Percentiles rank a stretch among this genome's conserved stretches.
These are phyloP conservation scores for Haplosporangium sp. DNA, from an alignment of 371 early-diverging fungal genomes.

Conservation along the genomic window DNA sequence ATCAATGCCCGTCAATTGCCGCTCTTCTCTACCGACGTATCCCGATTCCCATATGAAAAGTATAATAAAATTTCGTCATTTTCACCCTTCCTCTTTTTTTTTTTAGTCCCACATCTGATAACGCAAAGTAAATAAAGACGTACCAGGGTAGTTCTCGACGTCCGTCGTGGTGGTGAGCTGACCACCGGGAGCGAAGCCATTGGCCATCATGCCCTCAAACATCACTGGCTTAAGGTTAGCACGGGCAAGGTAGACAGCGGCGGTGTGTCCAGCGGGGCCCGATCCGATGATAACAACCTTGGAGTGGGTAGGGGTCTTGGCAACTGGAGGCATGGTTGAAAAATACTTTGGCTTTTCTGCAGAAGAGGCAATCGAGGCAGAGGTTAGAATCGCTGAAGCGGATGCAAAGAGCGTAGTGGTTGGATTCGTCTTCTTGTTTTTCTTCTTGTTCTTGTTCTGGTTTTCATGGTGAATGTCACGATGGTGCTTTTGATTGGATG, in stretches of 20 bases:
- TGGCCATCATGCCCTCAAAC: conserved; percentile 98
- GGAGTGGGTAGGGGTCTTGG: conserved; percentile 40
- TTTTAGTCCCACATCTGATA: background rate
- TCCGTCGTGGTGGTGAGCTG: conserved; percentile 94
- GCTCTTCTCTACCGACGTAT: no score
- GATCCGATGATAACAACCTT: conserved; percentile 80
- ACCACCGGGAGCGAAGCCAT: conserved; percentile 88
- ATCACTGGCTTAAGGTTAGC: conserved; percentile 93
- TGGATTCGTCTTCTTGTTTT: background rate
- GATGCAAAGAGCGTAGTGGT: conserved; percentile 12
- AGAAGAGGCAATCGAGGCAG: conserved; percentile 31
- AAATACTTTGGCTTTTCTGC: conserved; percentile 24
- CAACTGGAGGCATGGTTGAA: conserved; percentile 47
- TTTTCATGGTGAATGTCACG: background rate
- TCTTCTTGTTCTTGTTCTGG: conserved; percentile 1
- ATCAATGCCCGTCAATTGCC: no score
- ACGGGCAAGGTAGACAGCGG: conserved; percentile 95
- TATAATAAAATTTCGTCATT: background rate
- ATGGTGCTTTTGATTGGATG: conserved; percentile 7
- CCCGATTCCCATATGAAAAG: conserved; percentile 8
- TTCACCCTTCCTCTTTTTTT: background rate
- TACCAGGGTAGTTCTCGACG: conserved; percentile 90
- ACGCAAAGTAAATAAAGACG: background rate
- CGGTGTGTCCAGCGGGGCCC: conserved; percentile 97
- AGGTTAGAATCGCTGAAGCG: conserved; percentile 50